These are phyloP conservation scores for Seiridium cupressi DNA, from an alignment of 2,329 filamentous ascomycete genomes.

Conservation along the genomic window DNA sequence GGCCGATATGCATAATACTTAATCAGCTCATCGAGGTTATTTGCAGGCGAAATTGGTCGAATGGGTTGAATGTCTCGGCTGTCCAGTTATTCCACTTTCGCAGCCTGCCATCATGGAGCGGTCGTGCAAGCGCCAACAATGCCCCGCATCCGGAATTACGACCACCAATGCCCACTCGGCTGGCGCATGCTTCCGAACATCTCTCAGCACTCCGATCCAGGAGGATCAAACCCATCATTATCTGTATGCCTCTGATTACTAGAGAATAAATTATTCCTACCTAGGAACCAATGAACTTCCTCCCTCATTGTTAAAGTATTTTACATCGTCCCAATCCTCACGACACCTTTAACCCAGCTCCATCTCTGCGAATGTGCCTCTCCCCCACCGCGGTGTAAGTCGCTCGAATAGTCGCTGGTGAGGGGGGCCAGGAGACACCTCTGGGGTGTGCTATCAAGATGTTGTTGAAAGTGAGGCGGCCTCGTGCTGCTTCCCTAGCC, in stretches of 20 bases:
- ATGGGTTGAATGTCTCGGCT: too few relatives aligned
- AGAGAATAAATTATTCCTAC: neutral
- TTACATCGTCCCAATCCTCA: too few relatives aligned
- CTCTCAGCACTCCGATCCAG: neutral
- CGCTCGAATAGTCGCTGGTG: neutral
- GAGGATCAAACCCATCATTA: neutral
- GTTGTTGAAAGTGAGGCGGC: conserved; percentile 20
- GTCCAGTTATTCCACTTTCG: too few relatives aligned
- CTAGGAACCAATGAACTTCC: neutral
- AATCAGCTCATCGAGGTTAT: too few relatives aligned
- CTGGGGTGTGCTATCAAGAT: conserved; percentile 11
- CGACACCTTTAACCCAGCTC: neutral
- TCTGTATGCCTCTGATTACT: neutral
- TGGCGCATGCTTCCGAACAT: neutral
- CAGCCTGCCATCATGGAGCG: too few relatives aligned
- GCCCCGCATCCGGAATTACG: neutral
- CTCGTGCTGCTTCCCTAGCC: conserved; percentile 14
- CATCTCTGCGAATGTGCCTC: neutral
- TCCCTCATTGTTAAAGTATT: too few relatives aligned
- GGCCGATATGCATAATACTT: too few relatives aligned
- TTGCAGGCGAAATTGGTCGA: too few relatives aligned
- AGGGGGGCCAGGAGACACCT: neutral
- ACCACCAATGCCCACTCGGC: neutral
- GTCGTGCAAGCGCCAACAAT: neutral
- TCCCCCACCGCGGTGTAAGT: neutral